Percentiles rank a stretch among this genome's conserved stretches.
These are phyloP conservation scores for Septoria petroselini DNA, from an alignment of 2,329 filamentous ascomycete species.

Conservation along the genomic window DNA sequence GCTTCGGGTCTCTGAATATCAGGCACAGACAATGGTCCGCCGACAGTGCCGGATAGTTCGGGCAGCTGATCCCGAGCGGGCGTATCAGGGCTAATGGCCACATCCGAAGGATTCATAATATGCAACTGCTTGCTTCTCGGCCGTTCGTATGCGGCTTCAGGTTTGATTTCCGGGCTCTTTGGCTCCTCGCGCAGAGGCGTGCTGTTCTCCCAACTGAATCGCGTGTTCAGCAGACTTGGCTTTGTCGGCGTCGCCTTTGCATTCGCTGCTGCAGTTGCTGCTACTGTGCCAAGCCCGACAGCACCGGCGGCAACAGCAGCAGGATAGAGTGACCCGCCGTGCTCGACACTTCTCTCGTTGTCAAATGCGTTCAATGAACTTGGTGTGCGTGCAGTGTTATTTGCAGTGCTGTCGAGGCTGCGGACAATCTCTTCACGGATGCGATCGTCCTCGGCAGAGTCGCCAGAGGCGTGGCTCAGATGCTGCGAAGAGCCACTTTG, in stretches of 20 bases:
- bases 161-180: constrained; percentile 30
- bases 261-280: constrained; percentile 3
- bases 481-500: constrained; percentile 8
- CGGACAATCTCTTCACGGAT: constrained; percentile 72
- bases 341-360: constrained; percentile 26
- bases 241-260: constrained; percentile 1
- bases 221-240: constrained; percentile 33
- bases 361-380: constrained; percentile 33
- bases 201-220: constrained; percentile 41
- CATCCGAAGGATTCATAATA: constrained; percentile 44
- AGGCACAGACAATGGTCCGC: constrained; percentile 12
- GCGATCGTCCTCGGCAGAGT: constrained; percentile 55
- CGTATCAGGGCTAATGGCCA: constrained; percentile 21
- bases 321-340: constrained; percentile 32
- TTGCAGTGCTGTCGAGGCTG: constrained; percentile 48
- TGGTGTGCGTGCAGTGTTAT: constrained; percentile 29
- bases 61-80: constrained; percentile 7
- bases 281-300: constrained; percentile 3
- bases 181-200: constrained; percentile 18
- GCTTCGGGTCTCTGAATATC: constrained; percentile 14
- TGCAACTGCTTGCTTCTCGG: constrained; percentile 40
- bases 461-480: constrained; percentile 17
- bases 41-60: constrained; percentile 1
- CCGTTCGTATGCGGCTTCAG: constrained; percentile 34
- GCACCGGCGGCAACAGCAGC: constrained; percentile 17